Evolutionary conservation across 768 basidiomycete genomes (phyloP), one percentile per base, ranked within the genome.

Genomic region (Cyclocybe cylindracea): DNA sequence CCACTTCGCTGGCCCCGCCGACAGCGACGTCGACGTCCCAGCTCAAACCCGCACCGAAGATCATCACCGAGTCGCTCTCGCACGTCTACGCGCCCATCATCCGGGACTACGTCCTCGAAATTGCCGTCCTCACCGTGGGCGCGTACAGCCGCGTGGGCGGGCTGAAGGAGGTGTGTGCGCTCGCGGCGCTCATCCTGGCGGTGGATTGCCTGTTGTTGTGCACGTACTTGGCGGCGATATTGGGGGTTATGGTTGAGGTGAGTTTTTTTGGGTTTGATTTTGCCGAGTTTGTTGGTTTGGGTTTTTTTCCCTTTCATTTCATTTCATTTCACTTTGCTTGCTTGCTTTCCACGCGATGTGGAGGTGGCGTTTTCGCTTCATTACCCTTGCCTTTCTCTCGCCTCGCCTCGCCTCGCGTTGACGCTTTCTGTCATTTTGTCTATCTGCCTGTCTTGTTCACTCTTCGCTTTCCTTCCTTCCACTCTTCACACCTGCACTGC

Each of bases 161-260:
- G 9, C 74, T 99, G 44, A 84, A 82, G 55, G 95, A 99, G 70
- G 96, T 98, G 56, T 98, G 96, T 65, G 90, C 94, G 9, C 83
- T 98, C 11, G 97, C 95, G 0, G 94, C 94, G 1, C 67, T 98
- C n/a, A 77, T 92, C 46, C 77, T 99, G 44, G 79, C 78, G 7
- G 78, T 95, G 40, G 97, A 99, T 67, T 97, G 94, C 66, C 62
- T 94, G 31, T 77, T 93, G 69, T 81, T 97, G 55, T 89, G 88
- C 70, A 93, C 93, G 0, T 96, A 97, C 71, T 88, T 96, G 65
- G 80, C 91, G 0, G 86, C 91, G 1, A 84, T 98, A 47, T 74
- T 99, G 47, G 87, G 85, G n/a, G 79, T 99, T 66, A 97, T 98
- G 89, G 87, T 98, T 54, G 96, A 99, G 79, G 93, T 93, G 55